phyloP scores from a whole-genome alignment of 2,329 filamentous ascomycete genomes.

The Venturia pyrina region DNA sequence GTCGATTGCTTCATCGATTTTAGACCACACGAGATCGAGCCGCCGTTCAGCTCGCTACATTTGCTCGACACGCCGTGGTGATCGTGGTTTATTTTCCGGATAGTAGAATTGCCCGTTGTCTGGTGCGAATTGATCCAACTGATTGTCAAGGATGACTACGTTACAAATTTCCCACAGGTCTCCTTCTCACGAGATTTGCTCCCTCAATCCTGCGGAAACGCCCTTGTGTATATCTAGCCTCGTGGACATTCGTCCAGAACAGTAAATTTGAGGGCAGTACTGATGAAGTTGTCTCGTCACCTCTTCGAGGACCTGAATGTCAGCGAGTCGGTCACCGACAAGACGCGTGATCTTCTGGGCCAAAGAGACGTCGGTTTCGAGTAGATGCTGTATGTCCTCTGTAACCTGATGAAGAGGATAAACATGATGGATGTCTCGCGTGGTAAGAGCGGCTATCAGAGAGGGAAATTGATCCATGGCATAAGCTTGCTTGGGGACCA shows the following conservation, averaged over 20 bases:
- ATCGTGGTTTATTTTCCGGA: background rate
- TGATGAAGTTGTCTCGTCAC: too few relatives aligned
- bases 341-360: too few relatives aligned
- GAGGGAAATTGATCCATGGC: too few relatives aligned
- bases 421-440: too few relatives aligned
- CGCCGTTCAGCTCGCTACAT: background rate
- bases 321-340: too few relatives aligned
- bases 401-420: too few relatives aligned
- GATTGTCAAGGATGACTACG: background rate
- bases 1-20: background rate
- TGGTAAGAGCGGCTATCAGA: too few relatives aligned
- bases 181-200: background rate
- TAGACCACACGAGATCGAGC: background rate
- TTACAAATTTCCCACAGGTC: background rate
- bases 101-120: background rate
- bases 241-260: background rate
- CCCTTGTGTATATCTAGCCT: background rate
- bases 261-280: too few relatives aligned
- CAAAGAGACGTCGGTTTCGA: too few relatives aligned
- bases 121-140: background rate
- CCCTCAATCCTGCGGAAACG: background rate
- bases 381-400: too few relatives aligned
- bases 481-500: too few relatives aligned
- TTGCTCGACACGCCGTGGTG: background rate
- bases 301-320: too few relatives aligned